These are phyloP conservation scores for Metschnikowia amazonensis DNA, from an alignment of 805 yeast genomes.

Conservation along the genomic window DNA sequence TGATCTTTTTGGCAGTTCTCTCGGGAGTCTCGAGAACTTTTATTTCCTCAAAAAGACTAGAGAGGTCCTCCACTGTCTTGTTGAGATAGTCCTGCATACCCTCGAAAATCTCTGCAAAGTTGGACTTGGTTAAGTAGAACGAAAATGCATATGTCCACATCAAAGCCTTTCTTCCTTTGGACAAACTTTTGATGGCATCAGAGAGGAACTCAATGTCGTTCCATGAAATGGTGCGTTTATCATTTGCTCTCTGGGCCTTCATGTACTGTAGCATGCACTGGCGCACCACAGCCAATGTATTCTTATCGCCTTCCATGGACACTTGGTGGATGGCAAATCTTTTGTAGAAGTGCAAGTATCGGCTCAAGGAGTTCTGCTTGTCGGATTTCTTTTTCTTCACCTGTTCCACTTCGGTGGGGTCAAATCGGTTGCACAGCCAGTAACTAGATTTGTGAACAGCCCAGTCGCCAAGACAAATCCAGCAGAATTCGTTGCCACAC, in stretches of 20 bases:
- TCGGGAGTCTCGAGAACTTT: slow-evolving; percentile 25
- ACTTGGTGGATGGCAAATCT: slow-evolving; percentile 72
- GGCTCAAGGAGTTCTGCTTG: slow-evolving; percentile 48
- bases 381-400: slow-evolving; percentile 39
- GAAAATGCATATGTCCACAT: slow-evolving; percentile 91
- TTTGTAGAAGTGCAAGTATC: slow-evolving; percentile 73
- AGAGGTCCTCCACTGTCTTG: slow-evolving; percentile 64
- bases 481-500: slow-evolving; percentile 80
- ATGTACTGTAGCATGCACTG: slow-evolving; percentile 62
- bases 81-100: slow-evolving; percentile 63
- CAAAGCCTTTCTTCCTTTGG: slow-evolving; percentile 67
- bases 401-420: slow-evolving; percentile 32
- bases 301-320: slow-evolving; percentile 69
- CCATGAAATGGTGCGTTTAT: slow-evolving; percentile 52
- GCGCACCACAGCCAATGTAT: slow-evolving; percentile 60
- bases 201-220: slow-evolving; percentile 81
- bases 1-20: slow-evolving; percentile 28
- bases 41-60: slow-evolving; percentile 52
- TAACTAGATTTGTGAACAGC: slow-evolving; percentile 54
- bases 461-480: slow-evolving; percentile 89
- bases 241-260: slow-evolving; percentile 43
- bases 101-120: slow-evolving; percentile 62
- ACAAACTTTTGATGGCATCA: slow-evolving; percentile 62
- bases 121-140: slow-evolving; percentile 54
- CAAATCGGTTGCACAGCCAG: slow-evolving; percentile 64